A percentile compares a stretch with the other conserved stretches of the same genome.
These are phyloP conservation scores for Geosmithia putterillii DNA, from an alignment of 2,329 filamentous ascomycete species.

Conservation along the genomic window DNA sequence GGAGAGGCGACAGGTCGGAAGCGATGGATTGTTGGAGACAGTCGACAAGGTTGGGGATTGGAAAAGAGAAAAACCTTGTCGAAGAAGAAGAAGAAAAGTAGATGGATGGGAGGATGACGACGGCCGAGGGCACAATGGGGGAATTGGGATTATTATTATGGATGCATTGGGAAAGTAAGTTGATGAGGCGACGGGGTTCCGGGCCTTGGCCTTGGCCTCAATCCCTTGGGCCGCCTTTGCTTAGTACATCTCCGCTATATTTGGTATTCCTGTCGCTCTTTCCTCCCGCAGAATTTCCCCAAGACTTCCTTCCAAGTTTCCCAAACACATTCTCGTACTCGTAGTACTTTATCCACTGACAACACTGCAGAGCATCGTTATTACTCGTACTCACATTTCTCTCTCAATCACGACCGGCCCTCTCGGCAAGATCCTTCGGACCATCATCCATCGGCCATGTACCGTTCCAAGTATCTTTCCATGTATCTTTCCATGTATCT, in stretches of 20 bases:
- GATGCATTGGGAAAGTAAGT: neutral
- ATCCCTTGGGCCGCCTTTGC: neutral
- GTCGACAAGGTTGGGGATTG: neutral
- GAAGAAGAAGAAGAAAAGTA: neutral
- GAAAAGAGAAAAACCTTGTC: slow-evolving; percentile 4
- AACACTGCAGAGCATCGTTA: too few species aligned
- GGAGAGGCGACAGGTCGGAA: neutral
- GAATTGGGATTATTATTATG: slow-evolving; percentile 1
- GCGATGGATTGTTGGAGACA: neutral
- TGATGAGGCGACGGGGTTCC: neutral
- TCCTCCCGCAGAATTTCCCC: too few species aligned
- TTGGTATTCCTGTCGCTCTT: too few species aligned
- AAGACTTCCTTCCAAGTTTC: too few species aligned
- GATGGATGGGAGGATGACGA: neutral
- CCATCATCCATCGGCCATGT: neutral
- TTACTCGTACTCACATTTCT: too few species aligned
- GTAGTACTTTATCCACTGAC: too few species aligned
- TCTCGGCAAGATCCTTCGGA: neutral
- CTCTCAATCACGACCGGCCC: neutral
- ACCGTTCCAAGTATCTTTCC: neutral
- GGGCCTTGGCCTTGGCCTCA: neutral
- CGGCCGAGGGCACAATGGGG: too few species aligned
- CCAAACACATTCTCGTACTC: too few species aligned
- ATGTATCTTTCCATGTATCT: neutral
- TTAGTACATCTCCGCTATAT: neutral